These are phyloP conservation scores for Penium margaritaceum DNA, from an alignment of 139 green algal genomes.

Conservation along the genomic window DNA sequence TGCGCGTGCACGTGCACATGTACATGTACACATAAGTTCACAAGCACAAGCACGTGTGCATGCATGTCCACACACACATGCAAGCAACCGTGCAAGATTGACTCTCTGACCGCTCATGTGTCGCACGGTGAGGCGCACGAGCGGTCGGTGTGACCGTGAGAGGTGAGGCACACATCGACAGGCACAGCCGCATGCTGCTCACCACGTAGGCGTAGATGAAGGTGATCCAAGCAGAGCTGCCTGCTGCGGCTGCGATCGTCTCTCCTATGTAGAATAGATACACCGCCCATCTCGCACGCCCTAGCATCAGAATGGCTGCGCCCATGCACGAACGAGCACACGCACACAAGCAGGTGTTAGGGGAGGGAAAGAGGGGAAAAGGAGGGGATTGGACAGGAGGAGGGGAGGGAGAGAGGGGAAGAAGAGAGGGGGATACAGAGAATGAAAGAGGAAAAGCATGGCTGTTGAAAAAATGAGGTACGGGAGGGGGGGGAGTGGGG, in stretches of 20 bases:
- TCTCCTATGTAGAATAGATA: background rate
- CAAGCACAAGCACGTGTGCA: no score
- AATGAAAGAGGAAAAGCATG: background rate
- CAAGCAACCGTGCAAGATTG: no score
- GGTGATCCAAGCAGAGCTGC: background rate
- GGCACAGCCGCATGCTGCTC: no score
- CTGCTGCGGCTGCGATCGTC: background rate
- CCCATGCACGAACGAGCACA: no score
- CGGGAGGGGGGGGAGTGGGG: background rate
- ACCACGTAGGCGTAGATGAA: constrained; percentile 7
- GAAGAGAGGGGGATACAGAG: background rate
- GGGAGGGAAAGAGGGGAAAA: background rate
- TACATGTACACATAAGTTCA: no score
- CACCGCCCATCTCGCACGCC: background rate
- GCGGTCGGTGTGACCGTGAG: no score
- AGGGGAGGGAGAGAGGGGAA: background rate
- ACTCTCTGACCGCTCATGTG: no score
- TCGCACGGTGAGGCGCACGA: no score
- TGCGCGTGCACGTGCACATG: no score
- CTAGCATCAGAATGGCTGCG: background rate
- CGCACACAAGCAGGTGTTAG: background rate
- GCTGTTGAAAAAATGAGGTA: background rate
- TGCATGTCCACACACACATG: no score
- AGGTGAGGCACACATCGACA: no score
- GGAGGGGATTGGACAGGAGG: background rate